A percentile compares a stretch with the other conserved stretches of the same genome.
These are phyloP conservation scores for Cryphonectria nitschkei DNA, from an alignment of 2,329 filamentous ascomycete species.

Conservation along the genomic window DNA sequence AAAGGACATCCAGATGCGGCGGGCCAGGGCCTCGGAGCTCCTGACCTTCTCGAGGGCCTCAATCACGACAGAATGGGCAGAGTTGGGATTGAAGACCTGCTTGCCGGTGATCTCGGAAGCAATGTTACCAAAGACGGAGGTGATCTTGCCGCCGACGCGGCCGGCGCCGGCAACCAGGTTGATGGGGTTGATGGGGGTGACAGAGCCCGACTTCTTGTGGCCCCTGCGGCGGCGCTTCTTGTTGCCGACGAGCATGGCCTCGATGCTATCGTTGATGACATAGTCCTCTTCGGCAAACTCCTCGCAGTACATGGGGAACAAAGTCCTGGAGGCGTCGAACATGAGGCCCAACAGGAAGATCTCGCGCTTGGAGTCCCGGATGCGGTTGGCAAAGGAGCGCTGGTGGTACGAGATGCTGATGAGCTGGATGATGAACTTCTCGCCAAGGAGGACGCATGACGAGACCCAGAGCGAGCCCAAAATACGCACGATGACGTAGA, in stretches of 20 bases:
- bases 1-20: constrained; percentile 97
- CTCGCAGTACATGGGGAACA: constrained; percentile 90
- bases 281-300: constrained; percentile 94
- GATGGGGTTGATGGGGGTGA: constrained; percentile 76
- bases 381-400: constrained; percentile 78
- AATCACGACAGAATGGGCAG: constrained; percentile 85
- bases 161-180: constrained; percentile 66
- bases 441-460: constrained; percentile 71
- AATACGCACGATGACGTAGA: constrained; percentile 63
- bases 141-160: constrained; percentile 89
- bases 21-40: constrained; percentile 89
- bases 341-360: constrained; percentile 80
- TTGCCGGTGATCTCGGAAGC: constrained; percentile 95
- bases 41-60: constrained; percentile 84
- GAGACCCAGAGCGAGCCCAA: constrained; percentile 70
- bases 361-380: constrained; percentile 88
- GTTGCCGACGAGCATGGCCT: constrained; percentile 66
- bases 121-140: constrained; percentile 88
- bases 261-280: constrained; percentile 82
- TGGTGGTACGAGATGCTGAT: constrained; percentile 87
- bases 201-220: constrained; percentile 59
- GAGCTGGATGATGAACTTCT: constrained; percentile 79
- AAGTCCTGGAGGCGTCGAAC: constrained; percentile 83
- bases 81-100: constrained; percentile 90
- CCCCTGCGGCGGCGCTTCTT: constrained; percentile 38